Conservation (phyloP, 805 yeast genomes). For the Candida easanensis region DNA sequence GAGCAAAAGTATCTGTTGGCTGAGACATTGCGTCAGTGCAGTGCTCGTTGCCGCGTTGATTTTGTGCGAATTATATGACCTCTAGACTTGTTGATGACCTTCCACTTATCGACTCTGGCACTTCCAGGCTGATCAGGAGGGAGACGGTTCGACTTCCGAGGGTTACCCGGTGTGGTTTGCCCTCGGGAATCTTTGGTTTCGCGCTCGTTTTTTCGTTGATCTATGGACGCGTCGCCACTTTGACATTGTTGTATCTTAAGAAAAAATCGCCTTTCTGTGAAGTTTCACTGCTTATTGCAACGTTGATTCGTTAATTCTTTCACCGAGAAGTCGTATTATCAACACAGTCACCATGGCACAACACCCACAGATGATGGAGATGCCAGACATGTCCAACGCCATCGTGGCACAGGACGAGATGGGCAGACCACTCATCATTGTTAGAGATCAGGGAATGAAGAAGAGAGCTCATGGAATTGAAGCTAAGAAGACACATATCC, state of each 20-base stretch:
- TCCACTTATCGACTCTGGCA: conserved; percentile 1
- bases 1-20: conserved; percentile 28
- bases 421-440: conserved; percentile 98
- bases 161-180: background rate
- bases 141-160: background rate
- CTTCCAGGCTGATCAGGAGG: too few species aligned
- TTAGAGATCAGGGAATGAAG: conserved; percentile 73
- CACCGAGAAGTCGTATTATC: too few species aligned
- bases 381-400: conserved; percentile 96
- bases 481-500: conserved; percentile 80
- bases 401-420: conserved; percentile 98
- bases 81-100: background rate
- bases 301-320: too few species aligned
- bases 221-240: conserved; percentile 11
- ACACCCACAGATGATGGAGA: conserved; percentile 36
- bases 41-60: background rate
- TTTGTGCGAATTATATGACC: background rate
- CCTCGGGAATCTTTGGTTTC: background rate
- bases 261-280: too few species aligned
- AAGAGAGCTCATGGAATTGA: conserved; percentile 73
- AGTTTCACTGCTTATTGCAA: too few species aligned
- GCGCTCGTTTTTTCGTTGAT: conserved; percentile 1
- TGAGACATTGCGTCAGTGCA: conserved; percentile 15
- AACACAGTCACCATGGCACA: conserved; percentile 30
- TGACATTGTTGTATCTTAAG: too few species aligned